Evolutionary conservation across 805 yeast species (phyloP).

Genomic region (Candida michaelii): DNA sequence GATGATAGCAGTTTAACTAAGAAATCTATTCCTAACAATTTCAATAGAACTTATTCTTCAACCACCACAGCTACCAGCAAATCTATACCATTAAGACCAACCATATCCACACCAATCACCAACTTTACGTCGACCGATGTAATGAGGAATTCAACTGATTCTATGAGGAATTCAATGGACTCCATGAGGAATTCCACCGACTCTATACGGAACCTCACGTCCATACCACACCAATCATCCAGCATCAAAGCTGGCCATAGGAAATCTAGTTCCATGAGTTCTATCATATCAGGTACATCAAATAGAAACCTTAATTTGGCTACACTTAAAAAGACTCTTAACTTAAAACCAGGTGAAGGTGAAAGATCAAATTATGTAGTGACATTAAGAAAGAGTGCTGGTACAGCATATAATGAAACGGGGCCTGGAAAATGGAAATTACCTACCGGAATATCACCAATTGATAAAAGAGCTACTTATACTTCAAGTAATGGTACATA

Average conservation of each 20-base stretch:
- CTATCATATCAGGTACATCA: conserved; percentile 33
- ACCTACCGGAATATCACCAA: conserved; percentile 56
- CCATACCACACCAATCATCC: neutral
- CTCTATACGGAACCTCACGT: neutral
- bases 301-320: conserved; percentile 38
- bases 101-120: conserved; percentile 17
- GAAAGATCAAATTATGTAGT: conserved; percentile 51
- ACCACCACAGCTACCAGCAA: conserved; percentile 10
- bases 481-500: conserved; percentile 26
- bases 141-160: conserved; percentile 6
- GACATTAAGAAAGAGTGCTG: conserved; percentile 41
- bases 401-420: conserved; percentile 49
- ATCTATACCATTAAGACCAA: conserved; percentile 13
- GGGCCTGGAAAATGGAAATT: conserved; percentile 49
- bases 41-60: conserved; percentile 10
- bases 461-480: conserved; percentile 32
- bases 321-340: conserved; percentile 33
- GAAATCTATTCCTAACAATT: neutral
- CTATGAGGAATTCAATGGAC: neutral
- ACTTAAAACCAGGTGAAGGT: conserved; percentile 49
- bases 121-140: conserved; percentile 10
- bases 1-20: neutral
- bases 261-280: conserved; percentile 32
- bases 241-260: conserved; percentile 8
- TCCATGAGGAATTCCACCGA: neutral